Evolutionary conservation across 73 alveolate genomes (phyloP).

Genomic region (Tetrahymena malaccensis): DNA sequence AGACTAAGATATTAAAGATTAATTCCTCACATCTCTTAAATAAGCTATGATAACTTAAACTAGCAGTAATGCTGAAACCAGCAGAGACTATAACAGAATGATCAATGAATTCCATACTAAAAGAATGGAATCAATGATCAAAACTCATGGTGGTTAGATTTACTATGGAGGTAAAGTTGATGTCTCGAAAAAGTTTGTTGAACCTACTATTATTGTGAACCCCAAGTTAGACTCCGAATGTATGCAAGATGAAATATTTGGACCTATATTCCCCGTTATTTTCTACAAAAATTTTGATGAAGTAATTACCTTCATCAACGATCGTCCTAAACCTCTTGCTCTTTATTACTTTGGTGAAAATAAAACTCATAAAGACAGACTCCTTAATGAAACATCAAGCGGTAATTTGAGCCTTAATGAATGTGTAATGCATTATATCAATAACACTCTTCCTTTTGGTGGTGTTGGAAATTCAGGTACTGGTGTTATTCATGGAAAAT

Average conservation of each 20-base stretch:
- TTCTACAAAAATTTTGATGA: conserved; percentile 75
- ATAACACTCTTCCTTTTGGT: conserved; percentile 86
- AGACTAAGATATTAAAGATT: conserved; percentile 56
- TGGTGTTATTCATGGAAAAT: conserved; percentile 73
- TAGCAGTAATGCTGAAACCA: conserved; percentile 59
- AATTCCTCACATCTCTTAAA: conserved; percentile 58
- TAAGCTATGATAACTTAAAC: conserved; percentile 42
- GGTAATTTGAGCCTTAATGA: conserved; percentile 89
- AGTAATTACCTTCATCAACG: conserved; percentile 69
- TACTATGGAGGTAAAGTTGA: conserved; percentile 72
- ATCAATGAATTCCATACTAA: conserved; percentile 77
- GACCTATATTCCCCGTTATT: conserved; percentile 87
- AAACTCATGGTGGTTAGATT: conserved; percentile 70
- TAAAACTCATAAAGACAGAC: conserved; percentile 58
- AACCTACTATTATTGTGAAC: conserved; percentile 68
- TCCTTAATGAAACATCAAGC: conserved; percentile 67
- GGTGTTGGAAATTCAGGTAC: conserved; percentile 95
- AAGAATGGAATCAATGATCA: conserved; percentile 61
- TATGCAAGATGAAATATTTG: conserved; percentile 91
- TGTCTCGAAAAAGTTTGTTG: conserved; percentile 44
- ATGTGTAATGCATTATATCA: conserved; percentile 68
- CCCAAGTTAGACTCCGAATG: conserved; percentile 44
- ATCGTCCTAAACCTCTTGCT: conserved; percentile 88
- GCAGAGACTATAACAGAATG: conserved; percentile 64
- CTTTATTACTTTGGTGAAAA: conserved; percentile 83